Conservation (phyloP, 2,329 filamentous ascomycete genomes). For the Aspergillus fumigatiaffinis region DNA sequence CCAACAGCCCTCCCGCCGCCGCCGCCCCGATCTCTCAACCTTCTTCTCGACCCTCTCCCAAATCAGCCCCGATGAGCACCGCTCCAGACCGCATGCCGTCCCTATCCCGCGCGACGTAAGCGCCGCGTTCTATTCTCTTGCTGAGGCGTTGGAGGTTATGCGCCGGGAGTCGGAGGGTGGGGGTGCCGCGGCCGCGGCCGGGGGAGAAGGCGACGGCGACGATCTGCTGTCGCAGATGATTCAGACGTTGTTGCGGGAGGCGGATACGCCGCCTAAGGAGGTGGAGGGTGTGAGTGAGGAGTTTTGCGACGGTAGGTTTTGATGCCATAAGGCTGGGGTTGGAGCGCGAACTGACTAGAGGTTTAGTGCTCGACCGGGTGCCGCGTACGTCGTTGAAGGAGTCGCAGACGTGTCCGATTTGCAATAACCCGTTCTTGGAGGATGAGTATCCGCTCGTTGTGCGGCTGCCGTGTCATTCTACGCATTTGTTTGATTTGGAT, state of each 20-base stretch:
- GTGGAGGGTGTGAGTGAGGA: constrained; percentile 59
- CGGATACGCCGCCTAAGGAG: constrained; percentile 57
- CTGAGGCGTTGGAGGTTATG: constrained; percentile 60
- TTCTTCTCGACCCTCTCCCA: constrained; percentile 61
- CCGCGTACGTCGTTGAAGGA: constrained; percentile 52
- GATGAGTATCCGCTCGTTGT: constrained; percentile 63
- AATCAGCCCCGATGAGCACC: constrained; percentile 48
- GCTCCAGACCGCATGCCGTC: constrained; percentile 54
- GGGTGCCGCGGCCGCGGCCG: constrained; percentile 1
- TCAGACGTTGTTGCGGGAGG: constrained; percentile 50
- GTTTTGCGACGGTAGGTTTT: constrained; percentile 51
- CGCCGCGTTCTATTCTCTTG: constrained; percentile 56
- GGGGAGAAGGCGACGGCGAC: constrained; percentile 20
- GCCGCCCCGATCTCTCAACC: constrained; percentile 61
- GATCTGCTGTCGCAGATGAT: constrained; percentile 54
- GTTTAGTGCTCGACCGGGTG: constrained; percentile 54
- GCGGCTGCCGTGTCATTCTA: constrained; percentile 57
- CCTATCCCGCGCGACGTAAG: constrained; percentile 59
- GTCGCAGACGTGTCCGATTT: constrained; percentile 57
- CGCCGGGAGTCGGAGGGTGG: constrained; percentile 38
- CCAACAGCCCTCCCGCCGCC: constrained; percentile 34
- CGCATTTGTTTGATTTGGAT: constrained; percentile 62
- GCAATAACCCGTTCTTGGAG: constrained; percentile 58
- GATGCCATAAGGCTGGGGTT: background rate
- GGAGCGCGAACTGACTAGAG: background rate